Evolutionary conservation across 2,329 filamentous ascomycete genomes (phyloP).

Genomic region (Aspergillus alliaceus): DNA sequence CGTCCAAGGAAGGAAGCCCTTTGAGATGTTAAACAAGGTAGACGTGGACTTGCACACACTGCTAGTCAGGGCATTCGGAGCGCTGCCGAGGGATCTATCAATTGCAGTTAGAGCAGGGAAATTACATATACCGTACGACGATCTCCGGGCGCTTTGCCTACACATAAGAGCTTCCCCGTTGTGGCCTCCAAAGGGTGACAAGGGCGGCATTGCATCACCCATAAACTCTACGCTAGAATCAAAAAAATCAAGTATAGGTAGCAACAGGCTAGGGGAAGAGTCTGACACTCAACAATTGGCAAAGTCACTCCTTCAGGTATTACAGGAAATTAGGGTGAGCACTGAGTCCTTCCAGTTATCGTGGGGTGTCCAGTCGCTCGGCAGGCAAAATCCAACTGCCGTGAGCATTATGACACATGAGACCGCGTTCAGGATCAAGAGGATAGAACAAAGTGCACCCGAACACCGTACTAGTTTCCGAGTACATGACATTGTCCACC

Average conservation of each 20-base stretch:
- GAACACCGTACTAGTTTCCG: constrained; percentile 99
- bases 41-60: too few relatives aligned
- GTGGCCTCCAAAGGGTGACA: too few relatives aligned
- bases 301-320: constrained; percentile 82
- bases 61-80: too few relatives aligned
- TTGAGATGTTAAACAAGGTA: too few relatives aligned
- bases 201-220: too few relatives aligned
- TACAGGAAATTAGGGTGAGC: constrained; percentile 97
- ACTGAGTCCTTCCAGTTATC: constrained; percentile 84
- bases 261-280: too few relatives aligned
- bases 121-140: constrained; percentile 86
- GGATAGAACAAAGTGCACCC: constrained; percentile 86
- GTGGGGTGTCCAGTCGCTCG: constrained; percentile 69
- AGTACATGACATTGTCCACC: constrained; percentile 86
- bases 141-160: too few relatives aligned
- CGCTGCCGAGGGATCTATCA: constrained; percentile 85
- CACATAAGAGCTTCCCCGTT: too few relatives aligned
- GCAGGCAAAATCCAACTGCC: constrained; percentile 70
- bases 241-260: too few relatives aligned
- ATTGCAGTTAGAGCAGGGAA: constrained; percentile 88
- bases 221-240: too few relatives aligned
- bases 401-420: constrained; percentile 95
- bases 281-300: constrained; percentile 84
- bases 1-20: too few relatives aligned
- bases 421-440: constrained; percentile 86